These are phyloP conservation scores for Polyporus arcularius DNA, from an alignment of 768 basidiomycete species.

Conservation along the genomic window DNA sequence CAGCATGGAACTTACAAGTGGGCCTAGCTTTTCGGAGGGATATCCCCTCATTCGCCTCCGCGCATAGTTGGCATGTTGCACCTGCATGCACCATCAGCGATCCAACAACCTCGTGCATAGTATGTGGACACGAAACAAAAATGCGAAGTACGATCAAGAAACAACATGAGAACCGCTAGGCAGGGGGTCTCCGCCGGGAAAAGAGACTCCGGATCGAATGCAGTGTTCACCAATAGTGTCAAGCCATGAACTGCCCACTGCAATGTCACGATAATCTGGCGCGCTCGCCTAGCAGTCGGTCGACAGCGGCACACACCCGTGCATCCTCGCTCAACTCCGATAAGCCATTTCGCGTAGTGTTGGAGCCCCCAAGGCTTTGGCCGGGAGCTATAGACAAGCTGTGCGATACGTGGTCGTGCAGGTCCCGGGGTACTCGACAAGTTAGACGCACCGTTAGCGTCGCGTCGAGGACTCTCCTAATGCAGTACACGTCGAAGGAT, in stretches of 20 bases:
- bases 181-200: too few relatives aligned
- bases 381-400: not conserved
- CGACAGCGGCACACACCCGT: not conserved
- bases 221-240: too few relatives aligned
- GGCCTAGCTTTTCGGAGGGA: not conserved
- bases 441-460: not conserved
- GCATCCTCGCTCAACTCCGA: slow-evolving; percentile 4
- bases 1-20: too few relatives aligned
- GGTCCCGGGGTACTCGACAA: not conserved
- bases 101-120: slow-evolving; percentile 32
- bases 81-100: slow-evolving; percentile 40
- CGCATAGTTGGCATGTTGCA: slow-evolving; percentile 55
- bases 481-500: slow-evolving; percentile 5
- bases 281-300: not conserved
- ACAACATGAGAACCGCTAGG: too few relatives aligned
- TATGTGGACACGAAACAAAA: too few relatives aligned
- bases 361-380: not conserved
- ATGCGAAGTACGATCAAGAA: too few relatives aligned
- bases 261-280: not conserved
- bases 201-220: too few relatives aligned
- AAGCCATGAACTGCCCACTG: too few relatives aligned
- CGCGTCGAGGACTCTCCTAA: not conserved
- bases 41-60: not conserved
- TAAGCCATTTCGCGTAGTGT: not conserved
- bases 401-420: not conserved